Conservation (phyloP, 257 asterid species). For the Solanum tarijense region DNA sequence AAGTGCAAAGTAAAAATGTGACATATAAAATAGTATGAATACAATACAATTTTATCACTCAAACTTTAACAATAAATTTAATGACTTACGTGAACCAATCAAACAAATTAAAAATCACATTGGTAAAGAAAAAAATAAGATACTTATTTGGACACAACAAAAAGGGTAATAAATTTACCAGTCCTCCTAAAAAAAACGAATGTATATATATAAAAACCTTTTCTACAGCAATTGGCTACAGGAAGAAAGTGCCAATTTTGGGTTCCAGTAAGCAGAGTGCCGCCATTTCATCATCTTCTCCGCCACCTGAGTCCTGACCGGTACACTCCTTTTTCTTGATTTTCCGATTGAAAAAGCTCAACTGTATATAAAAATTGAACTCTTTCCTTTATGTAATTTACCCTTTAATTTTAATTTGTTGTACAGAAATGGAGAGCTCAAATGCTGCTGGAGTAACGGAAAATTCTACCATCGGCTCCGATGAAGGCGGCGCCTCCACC, state of each 20-base stretch:
- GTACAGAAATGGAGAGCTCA: constrained; percentile 7
- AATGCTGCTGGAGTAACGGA: constrained; percentile 1
- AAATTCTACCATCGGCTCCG: constrained; percentile 5
- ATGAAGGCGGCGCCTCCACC: constrained; percentile 7
- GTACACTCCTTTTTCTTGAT: background rate
- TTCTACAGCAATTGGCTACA: background rate
- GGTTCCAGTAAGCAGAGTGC: background rate
- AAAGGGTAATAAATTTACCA: background rate
- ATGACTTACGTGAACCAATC: too few species aligned
- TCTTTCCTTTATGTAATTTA: background rate
- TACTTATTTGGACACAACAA: background rate
- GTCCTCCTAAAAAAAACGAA: background rate
- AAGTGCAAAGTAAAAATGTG: too few species aligned
- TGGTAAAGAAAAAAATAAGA: too few species aligned
- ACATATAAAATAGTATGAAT: too few species aligned
- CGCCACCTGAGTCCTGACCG: background rate
- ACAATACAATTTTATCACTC: background rate
- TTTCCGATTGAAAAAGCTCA: background rate
- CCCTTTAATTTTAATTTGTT: background rate
- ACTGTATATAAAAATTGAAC: background rate
- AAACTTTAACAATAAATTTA: too few species aligned
- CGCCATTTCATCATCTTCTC: background rate
- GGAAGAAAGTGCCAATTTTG: background rate
- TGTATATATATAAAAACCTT: background rate
- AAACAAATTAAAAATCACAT: background rate